A percentile compares a stretch with the other conserved stretches of the same genome.
Conservation (phyloP, 768 basidiomycete species). For the Pholiota conissans region DNA sequence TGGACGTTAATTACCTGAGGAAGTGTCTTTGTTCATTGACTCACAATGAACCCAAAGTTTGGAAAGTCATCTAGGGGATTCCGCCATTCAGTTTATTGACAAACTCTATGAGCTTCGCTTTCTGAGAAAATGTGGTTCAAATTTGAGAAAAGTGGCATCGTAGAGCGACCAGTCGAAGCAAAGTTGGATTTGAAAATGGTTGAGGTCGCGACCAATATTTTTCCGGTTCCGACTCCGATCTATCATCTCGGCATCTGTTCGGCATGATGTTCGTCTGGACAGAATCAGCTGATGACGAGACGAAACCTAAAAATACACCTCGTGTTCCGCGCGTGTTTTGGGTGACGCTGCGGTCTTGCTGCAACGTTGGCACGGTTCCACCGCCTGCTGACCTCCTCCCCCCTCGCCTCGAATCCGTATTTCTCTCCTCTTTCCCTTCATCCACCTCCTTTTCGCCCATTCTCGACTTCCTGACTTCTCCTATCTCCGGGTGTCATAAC, state of each 20-base stretch:
- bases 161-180: no score
- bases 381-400: not conserved
- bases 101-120: no score
- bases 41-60: no score
- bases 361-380: not conserved
- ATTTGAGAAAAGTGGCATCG: no score
- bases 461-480: not conserved
- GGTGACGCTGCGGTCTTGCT: not conserved
- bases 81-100: no score
- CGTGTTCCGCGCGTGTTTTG: not conserved
- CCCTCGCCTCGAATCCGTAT: not conserved
- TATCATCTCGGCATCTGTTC: not conserved
- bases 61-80: no score
- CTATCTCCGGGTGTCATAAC: not conserved
- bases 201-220: not conserved
- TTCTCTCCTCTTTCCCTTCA: not conserved
- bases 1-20: no score
- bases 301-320: conserved; percentile 1
- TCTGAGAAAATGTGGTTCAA: no score
- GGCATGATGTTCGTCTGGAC: not conserved
- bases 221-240: no score
- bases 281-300: not conserved
- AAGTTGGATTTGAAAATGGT: no score
- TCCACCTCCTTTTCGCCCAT: not conserved
- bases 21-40: no score